A percentile compares a stretch with the other conserved stretches of the same genome.
Conservation (phyloP, 192 early-diverging fungal genomes). For the Rhizophlyctis rosea region DNA sequence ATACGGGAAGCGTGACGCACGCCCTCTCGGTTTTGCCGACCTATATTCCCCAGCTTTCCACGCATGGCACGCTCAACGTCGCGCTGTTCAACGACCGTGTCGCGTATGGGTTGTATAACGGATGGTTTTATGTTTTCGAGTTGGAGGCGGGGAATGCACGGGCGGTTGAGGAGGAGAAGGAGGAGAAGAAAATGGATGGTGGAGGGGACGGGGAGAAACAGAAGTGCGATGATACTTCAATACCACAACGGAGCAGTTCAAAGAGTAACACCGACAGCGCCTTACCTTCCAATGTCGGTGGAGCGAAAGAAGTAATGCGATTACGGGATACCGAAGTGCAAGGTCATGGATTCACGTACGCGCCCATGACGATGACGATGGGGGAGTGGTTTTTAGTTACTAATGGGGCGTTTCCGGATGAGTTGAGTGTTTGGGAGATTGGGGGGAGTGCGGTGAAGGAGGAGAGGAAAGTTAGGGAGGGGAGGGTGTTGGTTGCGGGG, state of each 20-base stretch:
- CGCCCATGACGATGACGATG: neutral
- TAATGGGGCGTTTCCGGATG: slow-evolving; percentile 3
- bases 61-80: neutral
- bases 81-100: neutral
- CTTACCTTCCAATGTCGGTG: too few species aligned
- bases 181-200: too few species aligned
- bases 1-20: neutral
- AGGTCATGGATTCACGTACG: slow-evolving; percentile 4
- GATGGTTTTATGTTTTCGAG: neutral
- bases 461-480: too few species aligned
- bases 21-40: neutral
- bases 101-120: neutral
- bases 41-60: neutral
- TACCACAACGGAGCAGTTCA: too few species aligned
- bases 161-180: too few species aligned
- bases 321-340: neutral
- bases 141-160: neutral
- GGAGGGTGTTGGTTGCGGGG: too few species aligned
- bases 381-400: slow-evolving; percentile 1
- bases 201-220: neutral
- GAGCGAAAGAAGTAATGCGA: neutral
- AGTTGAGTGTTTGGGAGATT: neutral
- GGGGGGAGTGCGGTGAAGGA: neutral
- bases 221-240: too few species aligned
- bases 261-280: neutral